These are phyloP conservation scores for Austroboletus eburneus DNA, from an alignment of 768 basidiomycete species.

Conservation along the genomic window DNA sequence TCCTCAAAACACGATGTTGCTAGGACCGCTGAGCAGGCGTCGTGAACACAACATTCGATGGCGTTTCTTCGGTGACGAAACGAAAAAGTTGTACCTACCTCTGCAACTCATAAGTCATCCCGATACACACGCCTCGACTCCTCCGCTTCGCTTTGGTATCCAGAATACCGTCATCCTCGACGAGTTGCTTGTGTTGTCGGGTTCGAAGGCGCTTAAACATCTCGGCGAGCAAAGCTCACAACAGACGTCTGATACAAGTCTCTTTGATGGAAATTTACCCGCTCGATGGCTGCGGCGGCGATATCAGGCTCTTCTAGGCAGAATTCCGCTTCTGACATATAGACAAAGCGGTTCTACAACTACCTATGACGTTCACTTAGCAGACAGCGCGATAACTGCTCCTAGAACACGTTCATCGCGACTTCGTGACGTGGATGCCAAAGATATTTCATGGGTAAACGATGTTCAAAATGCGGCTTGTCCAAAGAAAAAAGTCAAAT, in stretches of 20 bases:
- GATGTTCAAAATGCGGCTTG: slow-evolving; percentile 4
- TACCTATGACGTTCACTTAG: slow-evolving; percentile 31
- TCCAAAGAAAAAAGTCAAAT: slow-evolving; percentile 3
- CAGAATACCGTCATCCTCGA: slow-evolving; percentile 41
- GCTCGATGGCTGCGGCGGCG: slow-evolving; percentile 41
- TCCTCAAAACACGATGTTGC: slow-evolving; percentile 53
- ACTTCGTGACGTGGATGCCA: slow-evolving; percentile 22
- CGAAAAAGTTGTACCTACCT: slow-evolving; percentile 56
- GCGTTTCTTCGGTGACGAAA: slow-evolving; percentile 56
- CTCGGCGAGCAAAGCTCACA: slow-evolving; percentile 28
- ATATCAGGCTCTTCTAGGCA: slow-evolving; percentile 56
- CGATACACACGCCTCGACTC: slow-evolving; percentile 9
- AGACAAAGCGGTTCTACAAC: not conserved
- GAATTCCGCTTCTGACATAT: slow-evolving; percentile 55
- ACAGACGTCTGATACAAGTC: slow-evolving; percentile 1
- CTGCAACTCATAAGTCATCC: slow-evolving; percentile 38
- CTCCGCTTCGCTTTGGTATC: slow-evolving; percentile 37
- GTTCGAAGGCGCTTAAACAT: slow-evolving; percentile 23
- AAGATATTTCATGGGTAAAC: slow-evolving; percentile 36
- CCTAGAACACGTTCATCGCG: slow-evolving; percentile 14
- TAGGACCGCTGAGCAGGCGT: slow-evolving; percentile 69
- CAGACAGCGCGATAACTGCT: slow-evolving; percentile 27
- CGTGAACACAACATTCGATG: slow-evolving; percentile 70
- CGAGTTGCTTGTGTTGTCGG: slow-evolving; percentile 44
- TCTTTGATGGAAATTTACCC: slow-evolving; percentile 16